Percentiles rank a stretch among this genome's conserved stretches.
phyloP scores from a whole-genome alignment of 2,329 filamentous ascomycete species.

The Dothiorella sarmentorum region DNA sequence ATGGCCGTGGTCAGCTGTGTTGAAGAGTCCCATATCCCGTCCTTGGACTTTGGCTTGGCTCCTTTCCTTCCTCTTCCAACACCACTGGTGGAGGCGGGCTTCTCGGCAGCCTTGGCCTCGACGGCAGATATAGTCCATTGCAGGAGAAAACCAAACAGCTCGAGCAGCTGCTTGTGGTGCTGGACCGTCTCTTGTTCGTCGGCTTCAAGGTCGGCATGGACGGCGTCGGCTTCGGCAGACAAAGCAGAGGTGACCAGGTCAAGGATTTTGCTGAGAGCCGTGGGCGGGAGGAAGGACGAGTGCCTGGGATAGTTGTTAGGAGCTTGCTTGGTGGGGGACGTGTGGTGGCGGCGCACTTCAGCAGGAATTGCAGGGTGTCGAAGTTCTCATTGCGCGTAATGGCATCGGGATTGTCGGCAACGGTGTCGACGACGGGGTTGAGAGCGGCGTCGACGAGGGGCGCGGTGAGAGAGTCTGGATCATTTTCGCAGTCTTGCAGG shows the following conservation, averaged over 20 bases:
- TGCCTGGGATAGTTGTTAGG: constrained; percentile 60
- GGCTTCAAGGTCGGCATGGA: constrained; percentile 80
- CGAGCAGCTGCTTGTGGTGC: constrained; percentile 86
- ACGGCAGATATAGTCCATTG: constrained; percentile 96
- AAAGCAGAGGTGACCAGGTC: constrained; percentile 85
- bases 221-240: constrained; percentile 77
- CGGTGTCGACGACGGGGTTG: constrained; percentile 87
- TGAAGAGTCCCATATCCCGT: constrained; percentile 83
- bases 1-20: constrained; percentile 82
- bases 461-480: constrained; percentile 77
- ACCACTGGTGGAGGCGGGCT: constrained; percentile 68
- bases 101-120: constrained; percentile 89
- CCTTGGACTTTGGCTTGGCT: constrained; percentile 70
- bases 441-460: constrained; percentile 78
- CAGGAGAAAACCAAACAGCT: constrained; percentile 89
- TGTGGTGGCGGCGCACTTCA: constrained; percentile 76
- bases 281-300: constrained; percentile 71
- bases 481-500: constrained; percentile 87
- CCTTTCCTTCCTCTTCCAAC: constrained; percentile 71
- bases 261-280: constrained; percentile 86
- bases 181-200: constrained; percentile 86
- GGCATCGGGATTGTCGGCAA: constrained; percentile 88
- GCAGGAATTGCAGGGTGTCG: constrained; percentile 89
- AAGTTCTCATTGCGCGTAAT: constrained; percentile 75
- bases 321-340: neutral